Percentiles rank a stretch among this genome's conserved stretches.
Conservation (phyloP, 306 rosid genomes). For the Potentilla sterilis region DNA sequence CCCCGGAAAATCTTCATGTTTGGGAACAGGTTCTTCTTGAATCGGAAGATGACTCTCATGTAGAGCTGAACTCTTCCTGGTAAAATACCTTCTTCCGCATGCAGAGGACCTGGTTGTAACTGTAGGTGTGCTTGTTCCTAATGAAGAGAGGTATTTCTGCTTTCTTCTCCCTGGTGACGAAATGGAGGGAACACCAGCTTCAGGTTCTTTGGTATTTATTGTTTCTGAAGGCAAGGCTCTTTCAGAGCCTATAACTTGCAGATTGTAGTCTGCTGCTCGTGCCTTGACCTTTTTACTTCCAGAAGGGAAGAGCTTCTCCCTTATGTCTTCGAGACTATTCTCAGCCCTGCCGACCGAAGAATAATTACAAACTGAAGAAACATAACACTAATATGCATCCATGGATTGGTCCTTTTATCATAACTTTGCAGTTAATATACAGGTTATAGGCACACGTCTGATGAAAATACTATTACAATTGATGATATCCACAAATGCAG, state of each 20-base stretch:
- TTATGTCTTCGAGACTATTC: constrained; percentile 32
- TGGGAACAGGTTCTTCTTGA: constrained; percentile 26
- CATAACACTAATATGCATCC: constrained; percentile 9
- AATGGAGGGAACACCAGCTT: constrained; percentile 14
- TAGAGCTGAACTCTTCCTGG: constrained; percentile 28
- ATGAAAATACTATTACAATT: not conserved
- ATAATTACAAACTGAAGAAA: not conserved
- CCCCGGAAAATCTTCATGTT: constrained; percentile 5
- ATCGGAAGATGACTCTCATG: constrained; percentile 20
- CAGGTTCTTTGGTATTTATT: not conserved
- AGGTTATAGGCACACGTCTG: not conserved
- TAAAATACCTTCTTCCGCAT: constrained; percentile 29
- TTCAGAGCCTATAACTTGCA: not conserved
- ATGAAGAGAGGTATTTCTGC: constrained; percentile 32
- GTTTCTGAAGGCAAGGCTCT: not conserved
- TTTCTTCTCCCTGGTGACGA: constrained; percentile 24
- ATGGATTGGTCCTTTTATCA: not conserved
- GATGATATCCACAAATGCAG: not conserved
- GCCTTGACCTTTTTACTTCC: constrained; percentile 1
- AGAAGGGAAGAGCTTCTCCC: constrained; percentile 34
- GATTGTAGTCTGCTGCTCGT: not conserved
- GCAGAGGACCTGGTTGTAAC: constrained; percentile 16
- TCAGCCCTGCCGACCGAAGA: constrained; percentile 48
- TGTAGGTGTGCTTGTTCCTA: constrained; percentile 9
- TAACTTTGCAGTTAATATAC: not conserved